Evolutionary conservation across 148 eudicot genomes (phyloP), one percentile per base, ranked within the genome.

Genomic region (Diospyros kaki): DNA sequence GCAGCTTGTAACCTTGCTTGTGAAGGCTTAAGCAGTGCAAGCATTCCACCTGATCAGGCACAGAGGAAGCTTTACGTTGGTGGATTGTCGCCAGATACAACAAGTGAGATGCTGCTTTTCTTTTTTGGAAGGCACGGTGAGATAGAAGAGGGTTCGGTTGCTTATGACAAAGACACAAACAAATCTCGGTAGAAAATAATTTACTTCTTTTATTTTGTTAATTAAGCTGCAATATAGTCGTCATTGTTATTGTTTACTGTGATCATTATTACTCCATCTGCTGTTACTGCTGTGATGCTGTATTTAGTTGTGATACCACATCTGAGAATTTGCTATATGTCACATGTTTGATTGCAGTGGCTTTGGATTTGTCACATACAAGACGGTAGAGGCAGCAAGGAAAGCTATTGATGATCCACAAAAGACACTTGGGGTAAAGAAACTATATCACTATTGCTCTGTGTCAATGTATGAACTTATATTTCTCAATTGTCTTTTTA

Each of bases 131-230:
- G 85, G 68, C 85, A 87, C 66, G 93, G 90, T 14, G 90, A 87
- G 59, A 87, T 89, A 56, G 89, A 87, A 82, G 93, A 89, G 80
- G 93, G 93, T 67, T 85, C 90, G 60, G 93, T 89, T 73, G 93
- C 93, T 45, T 89, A 87, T 82, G 91, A 87, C 77, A 89, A 89
- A 72, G 93, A 87, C 9, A 78, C 90, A 63, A 85, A 84, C 80
- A 87, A 53, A 70, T 85, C 89, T 56, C 90, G 93, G 90, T 89
- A 74, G 14, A 40, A 6, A 41, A 13, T 42, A 38, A 42, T 69
- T 58, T 18, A 38, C 56, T 9, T 60, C 48, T 4, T 69, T 11
- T 41, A 14, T 59, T 61, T 64, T 66, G n/a, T 45, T 41, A 28
- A 50, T 11, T 43, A 6, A 59, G 64, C 28, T 15, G 46, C 48